Conservation (phyloP, 176 grass and related monocot genomes). For the Triticum monococcum region DNA sequence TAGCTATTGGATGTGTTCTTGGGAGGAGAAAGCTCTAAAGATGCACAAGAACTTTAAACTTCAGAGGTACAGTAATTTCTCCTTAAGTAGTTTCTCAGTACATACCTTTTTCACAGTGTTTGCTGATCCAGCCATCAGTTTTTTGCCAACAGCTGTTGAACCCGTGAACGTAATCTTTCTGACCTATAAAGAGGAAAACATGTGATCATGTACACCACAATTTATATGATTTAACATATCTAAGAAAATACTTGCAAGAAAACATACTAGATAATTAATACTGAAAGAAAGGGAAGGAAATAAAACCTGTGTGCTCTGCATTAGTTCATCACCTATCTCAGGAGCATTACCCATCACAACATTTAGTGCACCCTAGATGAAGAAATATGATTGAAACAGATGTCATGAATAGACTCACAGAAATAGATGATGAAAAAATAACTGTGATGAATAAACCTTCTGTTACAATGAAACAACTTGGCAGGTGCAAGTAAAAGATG, state of each 20-base stretch:
- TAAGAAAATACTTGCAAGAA: not conserved
- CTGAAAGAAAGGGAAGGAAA: conserved; percentile 5
- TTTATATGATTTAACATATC: not conserved
- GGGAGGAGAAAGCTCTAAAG: not conserved
- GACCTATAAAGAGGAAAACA: conserved; percentile 60
- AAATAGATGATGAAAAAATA: not conserved
- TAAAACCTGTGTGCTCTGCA: conserved; percentile 74
- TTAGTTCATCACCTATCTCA: conserved; percentile 82
- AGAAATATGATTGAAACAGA: conserved; percentile 28
- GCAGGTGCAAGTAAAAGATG: not conserved
- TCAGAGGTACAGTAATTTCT: not conserved
- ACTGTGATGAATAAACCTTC: not conserved
- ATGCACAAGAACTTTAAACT: conserved; percentile 9
- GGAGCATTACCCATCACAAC: conserved; percentile 90
- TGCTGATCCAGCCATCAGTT: conserved; percentile 89
- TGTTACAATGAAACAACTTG: conserved; percentile 1
- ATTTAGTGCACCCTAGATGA: conserved; percentile 78
- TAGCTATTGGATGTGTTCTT: not conserved
- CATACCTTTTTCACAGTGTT: conserved; percentile 92
- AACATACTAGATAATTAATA: not conserved
- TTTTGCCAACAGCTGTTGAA: conserved; percentile 96
- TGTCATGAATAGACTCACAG: not conserved
- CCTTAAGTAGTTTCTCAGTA: not conserved
- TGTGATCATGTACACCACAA: conserved; percentile 26
- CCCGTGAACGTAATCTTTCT: conserved; percentile 98